A percentile compares a stretch with the other conserved stretches of the same genome.
Conservation (phyloP, 768 basidiomycete species). For the Pleurotus eryngii region DNA sequence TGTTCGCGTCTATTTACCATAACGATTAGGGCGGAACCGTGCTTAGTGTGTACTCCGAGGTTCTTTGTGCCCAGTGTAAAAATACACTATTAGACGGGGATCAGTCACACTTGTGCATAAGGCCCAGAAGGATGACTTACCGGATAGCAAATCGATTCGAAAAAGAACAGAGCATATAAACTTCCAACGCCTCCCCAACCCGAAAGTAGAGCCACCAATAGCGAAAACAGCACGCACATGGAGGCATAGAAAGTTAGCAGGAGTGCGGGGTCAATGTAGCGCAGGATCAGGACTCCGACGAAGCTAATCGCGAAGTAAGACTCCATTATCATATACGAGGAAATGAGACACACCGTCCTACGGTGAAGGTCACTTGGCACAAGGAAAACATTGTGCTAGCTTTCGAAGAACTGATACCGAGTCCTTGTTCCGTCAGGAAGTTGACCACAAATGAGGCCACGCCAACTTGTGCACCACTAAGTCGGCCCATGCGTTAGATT, state of each 20-base stretch:
- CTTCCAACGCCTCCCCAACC: slow-evolving; percentile 57
- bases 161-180: slow-evolving; percentile 67
- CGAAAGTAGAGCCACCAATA: slow-evolving; percentile 46
- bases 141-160: slow-evolving; percentile 74
- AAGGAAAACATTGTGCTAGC: slow-evolving; percentile 69
- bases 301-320: slow-evolving; percentile 36
- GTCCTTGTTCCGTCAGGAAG: slow-evolving; percentile 60
- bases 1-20: slow-evolving; percentile 37
- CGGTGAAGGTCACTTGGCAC: slow-evolving; percentile 66
- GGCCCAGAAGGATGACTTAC: slow-evolving; percentile 25
- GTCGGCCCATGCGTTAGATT: no score
- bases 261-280: slow-evolving; percentile 63
- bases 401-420: slow-evolving; percentile 46
- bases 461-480: slow-evolving; percentile 60
- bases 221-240: slow-evolving; percentile 47
- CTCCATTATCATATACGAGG: not conserved
- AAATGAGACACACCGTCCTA: slow-evolving; percentile 42
- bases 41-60: slow-evolving; percentile 56
- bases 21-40: slow-evolving; percentile 60
- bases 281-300: slow-evolving; percentile 56
- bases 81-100: slow-evolving; percentile 35
- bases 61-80: slow-evolving; percentile 68
- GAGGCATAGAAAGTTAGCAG: slow-evolving; percentile 53
- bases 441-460: slow-evolving; percentile 70
- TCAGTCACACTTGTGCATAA: not conserved